Conservation (phyloP, 2,329 filamentous ascomycete species). For the Cryphonectria carpinicola region DNA sequence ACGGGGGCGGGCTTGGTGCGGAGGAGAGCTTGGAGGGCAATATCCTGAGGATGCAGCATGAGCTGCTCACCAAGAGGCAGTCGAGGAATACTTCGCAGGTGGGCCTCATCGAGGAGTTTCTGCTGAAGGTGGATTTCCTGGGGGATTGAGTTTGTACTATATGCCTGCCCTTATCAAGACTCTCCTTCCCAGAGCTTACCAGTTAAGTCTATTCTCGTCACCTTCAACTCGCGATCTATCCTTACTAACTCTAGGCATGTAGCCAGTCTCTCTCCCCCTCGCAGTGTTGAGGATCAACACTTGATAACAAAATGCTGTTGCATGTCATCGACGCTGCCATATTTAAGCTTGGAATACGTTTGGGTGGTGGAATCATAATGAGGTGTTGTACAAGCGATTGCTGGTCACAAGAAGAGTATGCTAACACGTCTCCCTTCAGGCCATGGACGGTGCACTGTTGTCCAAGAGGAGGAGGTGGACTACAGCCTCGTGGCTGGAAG, state of each 20-base stretch:
- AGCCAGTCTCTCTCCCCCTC: background rate
- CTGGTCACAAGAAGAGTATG: background rate
- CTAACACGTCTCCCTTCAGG: background rate
- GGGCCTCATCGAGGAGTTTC: constrained; percentile 13
- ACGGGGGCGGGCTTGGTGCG: too few species aligned
- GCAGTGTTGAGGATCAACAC: background rate
- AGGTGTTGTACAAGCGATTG: background rate
- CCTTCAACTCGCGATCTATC: too few species aligned
- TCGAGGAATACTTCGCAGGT: background rate
- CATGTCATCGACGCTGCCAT: background rate
- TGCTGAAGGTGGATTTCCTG: constrained; percentile 11
- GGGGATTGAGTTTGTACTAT: background rate
- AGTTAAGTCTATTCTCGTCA: background rate
- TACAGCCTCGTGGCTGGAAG: background rate
- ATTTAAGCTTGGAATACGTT: background rate
- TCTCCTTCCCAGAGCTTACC: background rate
- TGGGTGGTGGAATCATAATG: background rate
- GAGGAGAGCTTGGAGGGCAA: background rate
- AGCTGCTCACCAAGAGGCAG: constrained; percentile 14
- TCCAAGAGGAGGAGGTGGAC: background rate
- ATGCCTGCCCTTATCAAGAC: too few species aligned
- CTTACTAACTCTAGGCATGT: background rate
- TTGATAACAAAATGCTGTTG: background rate
- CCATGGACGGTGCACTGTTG: background rate
- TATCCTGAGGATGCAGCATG: constrained; percentile 15